Percentiles rank a stretch among this genome's conserved stretches.
phyloP scores from a whole-genome alignment of 2,329 filamentous ascomycete species.

The Trichoderma harzianum region DNA sequence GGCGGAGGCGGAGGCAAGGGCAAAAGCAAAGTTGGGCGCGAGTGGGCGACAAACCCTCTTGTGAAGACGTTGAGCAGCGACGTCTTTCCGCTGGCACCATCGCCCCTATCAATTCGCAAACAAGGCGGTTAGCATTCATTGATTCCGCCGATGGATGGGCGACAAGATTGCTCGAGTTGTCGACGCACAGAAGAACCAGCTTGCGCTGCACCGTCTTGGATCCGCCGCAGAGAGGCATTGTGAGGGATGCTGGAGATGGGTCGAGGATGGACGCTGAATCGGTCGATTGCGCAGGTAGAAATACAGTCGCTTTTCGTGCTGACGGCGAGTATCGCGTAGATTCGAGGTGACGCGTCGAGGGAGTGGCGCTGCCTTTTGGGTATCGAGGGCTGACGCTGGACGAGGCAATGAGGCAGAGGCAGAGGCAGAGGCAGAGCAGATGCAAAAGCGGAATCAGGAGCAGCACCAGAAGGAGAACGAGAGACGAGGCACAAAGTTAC shows the following conservation, averaged over 20 bases:
- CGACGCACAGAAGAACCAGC: slow-evolving; percentile 77
- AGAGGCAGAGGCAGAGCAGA: background rate
- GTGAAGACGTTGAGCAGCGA: slow-evolving; percentile 98
- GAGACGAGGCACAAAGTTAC: background rate
- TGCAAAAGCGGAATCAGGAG: background rate
- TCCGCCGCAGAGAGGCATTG: slow-evolving; percentile 55
- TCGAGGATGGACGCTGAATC: background rate
- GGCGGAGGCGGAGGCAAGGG: background rate
- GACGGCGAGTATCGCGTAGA: background rate
- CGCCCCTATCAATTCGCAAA: slow-evolving; percentile 58
- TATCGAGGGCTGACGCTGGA: slow-evolving; percentile 8
- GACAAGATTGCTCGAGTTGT: background rate
- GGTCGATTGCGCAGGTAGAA: background rate
- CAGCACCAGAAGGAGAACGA: background rate
- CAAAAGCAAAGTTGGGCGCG: background rate
- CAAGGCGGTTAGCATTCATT: background rate
- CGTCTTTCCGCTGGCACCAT: slow-evolving; percentile 96
- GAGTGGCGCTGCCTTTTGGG: background rate
- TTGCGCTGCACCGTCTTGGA: slow-evolving; percentile 90
- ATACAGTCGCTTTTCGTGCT: background rate
- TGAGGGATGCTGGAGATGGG: background rate
- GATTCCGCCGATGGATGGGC: background rate
- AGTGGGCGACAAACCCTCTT: slow-evolving; percentile 66
- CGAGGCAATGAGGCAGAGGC: background rate
- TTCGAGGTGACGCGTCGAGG: background rate